Base-by-base conservation (phyloP, 2,329 filamentous ascomycete species). In the Cylindrodendrum hubeiense region DNA sequence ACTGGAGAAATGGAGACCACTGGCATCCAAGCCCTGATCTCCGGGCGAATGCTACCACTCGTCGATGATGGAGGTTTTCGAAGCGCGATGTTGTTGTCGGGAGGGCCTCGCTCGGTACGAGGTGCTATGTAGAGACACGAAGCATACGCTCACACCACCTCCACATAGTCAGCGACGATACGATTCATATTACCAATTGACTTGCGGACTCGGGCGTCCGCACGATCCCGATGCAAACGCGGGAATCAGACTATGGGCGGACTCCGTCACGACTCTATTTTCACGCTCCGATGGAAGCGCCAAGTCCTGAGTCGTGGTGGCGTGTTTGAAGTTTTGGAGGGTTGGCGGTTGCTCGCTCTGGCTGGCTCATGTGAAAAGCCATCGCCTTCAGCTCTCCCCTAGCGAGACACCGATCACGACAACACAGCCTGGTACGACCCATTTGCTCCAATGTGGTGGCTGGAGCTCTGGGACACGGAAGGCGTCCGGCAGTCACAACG, bases 401-500 rank as follows among this genome's bases (percentile, higher is more conserved):
- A n/a, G 19, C 39, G 60, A 60, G 43, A 17, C 34, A 37, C 43
- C 28, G 30, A 52, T 37, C 52, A 52, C 22, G 47, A 54, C 51
- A 61, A 55, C 47, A 26, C 39, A 37, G n/a, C n/a, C n/a, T n/a
- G n/a, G n/a, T n/a, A n/a, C n/a, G n/a, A n/a, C 24, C 50, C 50
- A 60, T 60, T 44, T 50, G 33, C 22, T 12, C 34, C 43, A 13
- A 46, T 4, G 21, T 21, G 28, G 55, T 58, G 61, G 61, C 61
- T 55, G 51, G 46, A 28, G 19, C 41, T 37, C 50, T 43, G 54
- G 46, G 34, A 64, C 61, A 46, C 51, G 56, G 49, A 61, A 60
- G 55, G 61, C 56, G 62, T 60, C 54, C 33, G 60, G 15, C 54
- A 53, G 49, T 44, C 43, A 24, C 54, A 55, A 44, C 46, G 34